Evolutionary conservation across 257 asterid species (phyloP), one percentile per base, ranked within the genome.

Genomic region (Parsonsia alboflavescens): DNA sequence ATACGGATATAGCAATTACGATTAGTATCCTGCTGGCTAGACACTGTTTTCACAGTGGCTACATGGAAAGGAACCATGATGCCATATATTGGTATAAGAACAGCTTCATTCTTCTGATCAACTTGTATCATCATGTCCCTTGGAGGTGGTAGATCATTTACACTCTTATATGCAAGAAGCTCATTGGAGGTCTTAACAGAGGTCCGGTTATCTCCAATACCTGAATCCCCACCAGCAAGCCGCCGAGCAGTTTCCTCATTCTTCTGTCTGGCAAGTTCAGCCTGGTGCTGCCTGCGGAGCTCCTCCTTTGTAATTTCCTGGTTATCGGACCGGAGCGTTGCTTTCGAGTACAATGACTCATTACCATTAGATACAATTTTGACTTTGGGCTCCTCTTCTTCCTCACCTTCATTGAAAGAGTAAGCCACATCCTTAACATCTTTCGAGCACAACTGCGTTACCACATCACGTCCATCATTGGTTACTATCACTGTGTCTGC

Each of bases 201-300:
- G 22, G 83, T 10, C 9, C 85, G 81, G 30, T 82, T 85, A 78
- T 84, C 81, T 64, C 83, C 85, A 75, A 41, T 59, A 63, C 64
- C 87, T n/a, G 86, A 68, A 15, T 80, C 96, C 3, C 48, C 88
- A 17, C 89, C 90, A 33, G 89, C 89, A 81, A 90, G 91, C 36
- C 97, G 88, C 4, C 91, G 79, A 72, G 89, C 89, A 79, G 89
- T 90, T 80, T 90, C 96, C 70, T 84, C 96, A 69, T 86, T 90
- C 80, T 86, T 89, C 84, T 81, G 91, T 46, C 88, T 91, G 11
- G 96, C 97, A 74, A 90, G 96, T 76, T 82, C 89, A 6, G 96
- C 93, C 80, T 90, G 97, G 80, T 90, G 93, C 80, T 86, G 95
- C 83, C 81, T 89, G 39, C 97, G 77, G 15, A 83, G 87, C 70